phyloP scores from a whole-genome alignment of 345 rosid genomes.

The Corchorus capsularis region DNA sequence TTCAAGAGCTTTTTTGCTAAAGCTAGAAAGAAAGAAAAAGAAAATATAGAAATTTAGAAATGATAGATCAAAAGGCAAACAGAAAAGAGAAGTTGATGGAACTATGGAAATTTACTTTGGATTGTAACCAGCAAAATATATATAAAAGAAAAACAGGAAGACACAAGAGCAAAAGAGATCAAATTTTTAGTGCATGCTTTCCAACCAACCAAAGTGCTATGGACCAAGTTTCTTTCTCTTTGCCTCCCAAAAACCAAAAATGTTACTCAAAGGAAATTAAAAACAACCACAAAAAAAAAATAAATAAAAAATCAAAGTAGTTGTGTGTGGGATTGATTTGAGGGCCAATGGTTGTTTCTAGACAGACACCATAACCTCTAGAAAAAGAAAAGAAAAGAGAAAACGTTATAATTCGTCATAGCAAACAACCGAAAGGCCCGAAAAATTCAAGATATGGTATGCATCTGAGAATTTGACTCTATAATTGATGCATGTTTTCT shows the following conservation, averaged over 20 bases:
- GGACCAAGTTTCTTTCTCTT: conserved; percentile 19
- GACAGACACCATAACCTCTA: conserved; percentile 21
- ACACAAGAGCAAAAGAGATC: conserved; percentile 9
- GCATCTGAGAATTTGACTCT: no score
- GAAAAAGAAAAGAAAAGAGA: neutral
- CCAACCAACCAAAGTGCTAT: conserved; percentile 35
- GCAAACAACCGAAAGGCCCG: neutral
- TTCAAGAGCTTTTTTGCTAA: conserved; percentile 4
- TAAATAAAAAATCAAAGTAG: neutral
- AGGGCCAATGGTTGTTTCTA: conserved; percentile 22
- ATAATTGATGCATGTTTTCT: no score
- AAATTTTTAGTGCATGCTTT: conserved; percentile 2
- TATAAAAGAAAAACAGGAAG: neutral
- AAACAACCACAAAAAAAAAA: neutral
- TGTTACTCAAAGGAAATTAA: neutral
- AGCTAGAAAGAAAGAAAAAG: neutral
- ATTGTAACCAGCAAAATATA: neutral
- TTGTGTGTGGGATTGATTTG: neutral
- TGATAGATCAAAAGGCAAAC: neutral
- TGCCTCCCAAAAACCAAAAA: neutral
- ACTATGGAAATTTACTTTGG: neutral
- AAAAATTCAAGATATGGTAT: neutral
- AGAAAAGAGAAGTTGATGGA: neutral
- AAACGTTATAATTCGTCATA: neutral
- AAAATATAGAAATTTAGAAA: neutral